Evolutionary conservation across 768 basidiomycete genomes (phyloP), one percentile per base, ranked within the genome.

Genomic region (Leccinum pellstonianum): DNA sequence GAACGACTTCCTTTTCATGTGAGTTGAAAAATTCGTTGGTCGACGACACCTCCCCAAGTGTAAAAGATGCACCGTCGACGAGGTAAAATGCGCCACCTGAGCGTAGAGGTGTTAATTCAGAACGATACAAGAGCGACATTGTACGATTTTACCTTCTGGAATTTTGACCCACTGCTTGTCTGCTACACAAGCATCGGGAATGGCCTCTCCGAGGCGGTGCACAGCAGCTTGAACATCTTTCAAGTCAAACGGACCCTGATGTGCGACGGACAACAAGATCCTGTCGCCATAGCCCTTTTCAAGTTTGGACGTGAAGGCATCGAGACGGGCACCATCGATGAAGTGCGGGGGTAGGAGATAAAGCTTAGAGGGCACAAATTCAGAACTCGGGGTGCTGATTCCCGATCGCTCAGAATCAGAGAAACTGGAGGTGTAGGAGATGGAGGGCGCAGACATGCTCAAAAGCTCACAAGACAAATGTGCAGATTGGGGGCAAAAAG

Each of bases 231-330:
- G 49, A 4, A 70, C 33, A 7, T 55, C 56, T 14, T 62, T 53
- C 23, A 19, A 3, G 17, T 70, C 54, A 49, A 62, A 61, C 11
- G 31, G 29, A 4, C 47, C 46, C 4, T 55, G 21, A 8, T 73
- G 72, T 0, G 64, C 59, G 19, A 75, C 60, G 1, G 38, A 60
- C 38, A 75, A 55, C 9, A 73, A 31, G 12, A 75, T 55, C 46
- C 60, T 69, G 52, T 72, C 70, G 3, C 61, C 71, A 41, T 65
- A 64, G n/a, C 73, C 71, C 33, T 63, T 73, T 11, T 68, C 66
- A 27, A 75, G 64, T 43, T 58, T 66, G 7, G 62, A 61, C 2
- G 60, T 50, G 12, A 73, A 70, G 1, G 52, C 19, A 25, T 52
- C 56, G 48, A 75, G 59, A 10, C 55, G 58, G 15, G 9, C n/a